Evolutionary conservation across 768 basidiomycete species (phyloP), one percentile per base, ranked within the genome.

Genomic region (Strobilomyces confusus): DNA sequence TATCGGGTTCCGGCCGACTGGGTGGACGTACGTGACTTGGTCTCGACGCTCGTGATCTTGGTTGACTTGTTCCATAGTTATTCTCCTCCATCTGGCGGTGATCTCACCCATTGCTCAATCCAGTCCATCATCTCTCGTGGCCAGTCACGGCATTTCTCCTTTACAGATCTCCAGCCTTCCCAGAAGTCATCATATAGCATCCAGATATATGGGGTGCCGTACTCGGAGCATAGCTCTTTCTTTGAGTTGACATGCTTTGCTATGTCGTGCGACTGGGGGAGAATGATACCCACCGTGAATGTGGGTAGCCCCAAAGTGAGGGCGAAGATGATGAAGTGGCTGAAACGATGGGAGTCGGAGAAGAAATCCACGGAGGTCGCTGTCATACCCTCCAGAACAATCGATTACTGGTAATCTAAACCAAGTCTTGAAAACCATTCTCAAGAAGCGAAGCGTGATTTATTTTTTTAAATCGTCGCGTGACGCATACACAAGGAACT

Each of bases 161-260:
- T 82, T 49, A 72, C 82, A 20, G 79, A 88, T 65, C 76, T 95
- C 15, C 80, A 77, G 40, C 80, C 83, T 20, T 81, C 79, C 62
- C 80, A 82, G 41, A 89, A 89, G 54, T 90, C 92, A 12, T 87
- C 86, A 15, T 59, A 81, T 15, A 70, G 74, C 30, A 69, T 89
- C 42, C 86, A 87, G 71, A 73, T 97, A 40, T 92, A 86, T 63
- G 88, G 90, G 48, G 84, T 91, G 50, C 89, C 86, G 11, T 98
- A 98, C 66, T 98, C 94, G 6, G 97, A 98, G 66, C 95, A 98
- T 68, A 92, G 90, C 30, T 93, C 90, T 32, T 98, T 98, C 71
- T 91, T 90, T 62, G 95, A 98, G 70, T 76, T 95, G 58, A 95
- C 93, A 12, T 95, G 92, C 67, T 98, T 98, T 67, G 92, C 93